A percentile compares a stretch with the other conserved stretches of the same genome.
Evolutionary conservation across 179 eudicot species (phyloP).

Genomic region (Gypsophila paniculata): DNA sequence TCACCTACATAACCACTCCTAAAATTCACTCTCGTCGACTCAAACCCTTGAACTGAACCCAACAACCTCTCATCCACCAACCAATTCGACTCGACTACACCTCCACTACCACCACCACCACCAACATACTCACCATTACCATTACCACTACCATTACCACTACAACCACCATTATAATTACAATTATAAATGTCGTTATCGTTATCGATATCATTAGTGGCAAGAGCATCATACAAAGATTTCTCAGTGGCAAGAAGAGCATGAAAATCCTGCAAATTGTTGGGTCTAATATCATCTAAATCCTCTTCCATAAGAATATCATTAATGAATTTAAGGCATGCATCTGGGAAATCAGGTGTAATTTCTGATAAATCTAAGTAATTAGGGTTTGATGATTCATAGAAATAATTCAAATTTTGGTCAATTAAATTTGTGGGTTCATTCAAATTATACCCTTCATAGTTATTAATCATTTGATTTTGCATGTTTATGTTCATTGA

Average conservation of each 20-base stretch:
- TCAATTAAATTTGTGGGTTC: constrained; percentile 22
- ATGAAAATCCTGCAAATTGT: constrained; percentile 28
- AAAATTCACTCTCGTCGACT: too few relatives aligned
- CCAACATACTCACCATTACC: too few relatives aligned
- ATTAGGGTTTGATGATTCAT: constrained; percentile 19
- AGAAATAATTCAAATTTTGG: neutral
- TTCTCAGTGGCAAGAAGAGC: constrained; percentile 53
- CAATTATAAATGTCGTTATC: constrained; percentile 3
- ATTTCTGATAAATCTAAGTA: constrained; percentile 17
- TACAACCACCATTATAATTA: too few relatives aligned
- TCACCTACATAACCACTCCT: too few relatives aligned
- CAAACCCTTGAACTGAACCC: neutral
- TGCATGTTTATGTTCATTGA: neutral
- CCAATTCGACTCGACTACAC: constrained; percentile 13
- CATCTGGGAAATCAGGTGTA: constrained; percentile 37
- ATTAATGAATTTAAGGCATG: constrained; percentile 39
- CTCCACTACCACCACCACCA: neutral
- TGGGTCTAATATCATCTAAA: constrained; percentile 24
- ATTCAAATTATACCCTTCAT: constrained; percentile 21
- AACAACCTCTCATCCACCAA: constrained; percentile 15
- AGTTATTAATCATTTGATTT: constrained; percentile 1
- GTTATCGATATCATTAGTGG: neutral
- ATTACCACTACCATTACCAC: too few relatives aligned
- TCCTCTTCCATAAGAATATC: constrained; percentile 61
- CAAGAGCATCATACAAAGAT: constrained; percentile 45